These are phyloP conservation scores for Fragaria iinumae DNA, from an alignment of 306 rosid genomes.

Conservation along the genomic window DNA sequence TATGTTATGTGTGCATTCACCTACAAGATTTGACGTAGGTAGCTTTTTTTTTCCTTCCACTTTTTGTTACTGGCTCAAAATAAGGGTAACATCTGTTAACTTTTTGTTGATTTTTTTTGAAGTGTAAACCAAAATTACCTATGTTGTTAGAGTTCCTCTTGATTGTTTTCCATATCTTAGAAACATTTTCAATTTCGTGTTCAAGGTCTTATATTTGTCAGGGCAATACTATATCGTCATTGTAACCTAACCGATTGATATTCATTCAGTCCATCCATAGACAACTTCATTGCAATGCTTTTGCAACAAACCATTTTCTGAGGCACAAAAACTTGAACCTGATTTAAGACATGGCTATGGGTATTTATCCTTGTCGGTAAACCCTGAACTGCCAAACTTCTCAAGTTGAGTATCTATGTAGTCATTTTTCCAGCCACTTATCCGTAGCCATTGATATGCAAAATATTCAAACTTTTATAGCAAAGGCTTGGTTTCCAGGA, in stretches of 20 bases:
- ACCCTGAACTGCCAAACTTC: neutral
- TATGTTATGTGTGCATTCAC: too few species aligned
- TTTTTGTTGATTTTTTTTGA: neutral
- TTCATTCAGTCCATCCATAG: too few species aligned
- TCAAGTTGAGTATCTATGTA: neutral
- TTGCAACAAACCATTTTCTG: neutral
- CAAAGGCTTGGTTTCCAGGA: neutral
- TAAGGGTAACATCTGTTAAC: too few species aligned
- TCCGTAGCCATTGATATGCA: too few species aligned
- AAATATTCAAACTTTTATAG: neutral
- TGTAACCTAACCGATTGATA: too few species aligned
- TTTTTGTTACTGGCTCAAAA: too few species aligned
- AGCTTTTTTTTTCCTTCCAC: too few species aligned
- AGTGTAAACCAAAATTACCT: slow-evolving; percentile 16
- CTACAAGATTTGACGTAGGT: too few species aligned
- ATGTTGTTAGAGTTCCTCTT: neutral
- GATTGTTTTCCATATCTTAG: neutral
- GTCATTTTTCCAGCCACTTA: neutral
- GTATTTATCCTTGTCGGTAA: neutral
- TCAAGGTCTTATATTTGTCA: neutral
- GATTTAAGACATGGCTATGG: neutral
- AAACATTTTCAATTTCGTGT: neutral
- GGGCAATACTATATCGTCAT: too few species aligned
- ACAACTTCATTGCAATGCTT: neutral
- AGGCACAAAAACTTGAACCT: neutral